Evolutionary conservation across 176 grass and related monocot species (phyloP), one percentile per base, ranked within the genome.

Genomic region (Avena eriantha): DNA sequence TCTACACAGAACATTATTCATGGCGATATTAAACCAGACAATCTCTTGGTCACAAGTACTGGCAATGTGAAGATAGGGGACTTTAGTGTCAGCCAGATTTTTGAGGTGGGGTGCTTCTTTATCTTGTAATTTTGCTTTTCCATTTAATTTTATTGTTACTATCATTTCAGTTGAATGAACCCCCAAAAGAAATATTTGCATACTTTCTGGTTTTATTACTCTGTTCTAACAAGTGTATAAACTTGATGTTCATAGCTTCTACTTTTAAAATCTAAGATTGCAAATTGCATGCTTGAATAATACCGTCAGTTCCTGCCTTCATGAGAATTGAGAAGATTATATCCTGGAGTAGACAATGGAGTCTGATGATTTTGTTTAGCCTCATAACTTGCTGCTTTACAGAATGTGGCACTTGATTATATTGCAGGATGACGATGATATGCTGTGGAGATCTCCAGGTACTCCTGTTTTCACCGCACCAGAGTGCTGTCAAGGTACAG

Each of bases 391-490:
- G 48, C 13, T 60, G 21, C 43, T 80, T 66, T 87, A 68, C 48
- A 29, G 16, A 80, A 8, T 12, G 57, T 41, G 74, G 9, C 67
- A 79, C 33, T 80, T 83, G 33, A 29, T 83, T 89, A 10, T 69
- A 80, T 68, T 79, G 87, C 88, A 98, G 96, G 93, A 90, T 88
- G 93, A 94, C 73, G 88, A 98, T 85, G 93, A 96, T 90, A 79
- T 89, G 70, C 80, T 98, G 57, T 76, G 90, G 77, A 95, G 96
- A 73, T 93, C 96, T 57, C 96, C 96, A 5, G 96, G 96, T 5
- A 98, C 93, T 68, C 93, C 93, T 91, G 92, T 94, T 83, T 98
- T 95, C 75, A 94, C 93, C 59, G 96, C 96, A 21, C 96, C 96
- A 10, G 96, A 98, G 72, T 98, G 96, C 70, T 95, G 88, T 89